Evolutionary conservation across 208 protist species (phyloP), one percentile per base, ranked within the genome.

Genomic region (Acanthamoeba triangularis): DNA sequence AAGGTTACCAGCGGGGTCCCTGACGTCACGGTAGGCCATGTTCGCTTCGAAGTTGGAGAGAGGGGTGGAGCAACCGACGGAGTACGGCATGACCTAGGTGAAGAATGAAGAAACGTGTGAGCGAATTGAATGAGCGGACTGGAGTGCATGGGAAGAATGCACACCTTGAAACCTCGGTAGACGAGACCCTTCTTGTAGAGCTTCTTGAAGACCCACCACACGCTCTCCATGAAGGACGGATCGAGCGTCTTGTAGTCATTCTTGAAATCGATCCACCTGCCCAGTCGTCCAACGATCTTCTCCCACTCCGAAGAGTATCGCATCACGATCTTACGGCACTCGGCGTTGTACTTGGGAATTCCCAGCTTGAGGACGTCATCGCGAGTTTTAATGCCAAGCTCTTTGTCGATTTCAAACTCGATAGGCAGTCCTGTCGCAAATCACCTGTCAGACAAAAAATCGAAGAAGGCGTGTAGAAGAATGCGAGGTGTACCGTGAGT

Each of bases 161-260:
- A 44, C n/a, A 96, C 90, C 95, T 99, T 99, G 97, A 99, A 99
- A 56, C 99, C 99, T 54, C 99, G 98, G 96, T 99, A 99, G 33
- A 99, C 99, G 11, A 99, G 97, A 37, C 90, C 98, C 96, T 99
- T 99, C n/a, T 99, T 97, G 97, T 97, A 99, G 20, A 99, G 96
- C 96, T 99, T 95, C 84, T 98, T 98, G 97, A 99, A 99, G 2
- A 99, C 99, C 99, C 99, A 99, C 99, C 99, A 99, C n/a, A 99
- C 99, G 95, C 97, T 99, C 97, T 99, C 99, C 99, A 99, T 99
- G 98, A 99, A 99, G 25, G 95, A 96, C 11, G 98, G 93, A 96
- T 99, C 97, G 98, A 99, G 99, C 25, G 99, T 99, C 97, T 99
- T 99, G 98, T 99, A 99, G 97, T 99, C 99, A 96, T 99, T 99